A percentile compares a stretch with the other conserved stretches of the same genome.
phyloP scores from a whole-genome alignment of 192 early-diverging fungal species.

The Coemansia sp. region DNA sequence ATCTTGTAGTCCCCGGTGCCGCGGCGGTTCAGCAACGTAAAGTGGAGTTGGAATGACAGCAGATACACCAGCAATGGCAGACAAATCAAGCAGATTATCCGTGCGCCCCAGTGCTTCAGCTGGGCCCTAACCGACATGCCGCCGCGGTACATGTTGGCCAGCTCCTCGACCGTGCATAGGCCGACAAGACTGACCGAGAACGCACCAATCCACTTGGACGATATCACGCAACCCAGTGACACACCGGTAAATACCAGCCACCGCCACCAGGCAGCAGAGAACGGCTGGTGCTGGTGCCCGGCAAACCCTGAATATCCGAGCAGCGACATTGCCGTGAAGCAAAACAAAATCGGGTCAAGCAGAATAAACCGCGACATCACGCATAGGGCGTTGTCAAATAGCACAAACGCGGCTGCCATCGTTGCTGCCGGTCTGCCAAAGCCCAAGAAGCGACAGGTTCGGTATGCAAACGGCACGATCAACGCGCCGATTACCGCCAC shows the following conservation, averaged over 20 bases:
- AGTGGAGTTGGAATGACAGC: conserved; percentile 84
- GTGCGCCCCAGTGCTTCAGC: conserved; percentile 71
- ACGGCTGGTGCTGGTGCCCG: conserved; percentile 46
- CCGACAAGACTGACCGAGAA: conserved; percentile 87
- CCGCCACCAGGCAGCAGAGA: conserved; percentile 60
- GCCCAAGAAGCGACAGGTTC: conserved; percentile 56
- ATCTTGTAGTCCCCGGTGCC: conserved; percentile 94
- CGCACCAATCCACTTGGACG: conserved; percentile 95
- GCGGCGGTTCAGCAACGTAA: conserved; percentile 69
- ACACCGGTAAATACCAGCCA: conserved; percentile 61
- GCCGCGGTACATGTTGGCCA: conserved; percentile 80
- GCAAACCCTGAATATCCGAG: conserved; percentile 58
- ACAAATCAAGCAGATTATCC: conserved; percentile 73
- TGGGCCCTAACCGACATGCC: conserved; percentile 58
- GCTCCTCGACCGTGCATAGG: conserved; percentile 80
- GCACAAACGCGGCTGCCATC: conserved; percentile 59
- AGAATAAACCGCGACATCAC: conserved; percentile 65
- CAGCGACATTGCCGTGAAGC: conserved; percentile 57
- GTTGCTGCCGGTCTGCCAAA: conserved; percentile 45
- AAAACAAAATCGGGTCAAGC: conserved; percentile 67
- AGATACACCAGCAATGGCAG: conserved; percentile 74
- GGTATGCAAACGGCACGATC: conserved; percentile 64
- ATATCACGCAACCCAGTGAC: conserved; percentile 60
- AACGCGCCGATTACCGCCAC: conserved; percentile 58
- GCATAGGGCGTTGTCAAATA: conserved; percentile 61